phyloP scores from a whole-genome alignment of 2,329 filamentous ascomycete species.

The Camptophora hylomeconis region DNA sequence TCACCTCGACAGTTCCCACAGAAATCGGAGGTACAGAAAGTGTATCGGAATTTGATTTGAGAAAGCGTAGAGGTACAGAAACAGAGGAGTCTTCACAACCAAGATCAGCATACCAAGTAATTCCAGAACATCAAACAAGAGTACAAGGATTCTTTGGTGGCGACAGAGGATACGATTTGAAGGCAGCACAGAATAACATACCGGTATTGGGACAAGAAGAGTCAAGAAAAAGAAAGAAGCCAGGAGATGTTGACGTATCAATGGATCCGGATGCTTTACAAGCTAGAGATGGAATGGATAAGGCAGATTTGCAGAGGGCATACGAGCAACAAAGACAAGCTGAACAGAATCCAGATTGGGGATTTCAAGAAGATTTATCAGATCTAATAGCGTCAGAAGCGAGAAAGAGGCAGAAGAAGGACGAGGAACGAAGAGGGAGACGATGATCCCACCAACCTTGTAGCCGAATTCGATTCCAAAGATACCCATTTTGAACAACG shows the following conservation, averaged over 20 bases:
- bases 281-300: constrained; percentile 63
- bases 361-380: constrained; percentile 77
- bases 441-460: constrained; percentile 17
- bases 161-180: constrained; percentile 84
- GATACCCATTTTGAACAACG: neutral
- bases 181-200: constrained; percentile 39
- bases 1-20: constrained; percentile 67
- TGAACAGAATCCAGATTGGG: constrained; percentile 57
- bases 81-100: constrained; percentile 68
- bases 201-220: constrained; percentile 75
- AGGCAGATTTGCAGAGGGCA: constrained; percentile 65
- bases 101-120: constrained; percentile 73
- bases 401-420: constrained; percentile 77
- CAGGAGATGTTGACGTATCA: constrained; percentile 84
- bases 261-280: constrained; percentile 74
- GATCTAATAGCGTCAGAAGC: constrained; percentile 94
- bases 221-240: constrained; percentile 79
- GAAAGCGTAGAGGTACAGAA: constrained; percentile 77
- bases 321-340: constrained; percentile 62
- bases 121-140: constrained; percentile 75
- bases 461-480: constrained; percentile 4
- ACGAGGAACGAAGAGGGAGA: constrained; percentile 63
- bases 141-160: constrained; percentile 92
- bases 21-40: constrained; percentile 66
- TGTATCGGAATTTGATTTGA: constrained; percentile 76